Base-by-base conservation (phyloP, 352 stramenopile species). In the Phytopythium oedochilum region DNA sequence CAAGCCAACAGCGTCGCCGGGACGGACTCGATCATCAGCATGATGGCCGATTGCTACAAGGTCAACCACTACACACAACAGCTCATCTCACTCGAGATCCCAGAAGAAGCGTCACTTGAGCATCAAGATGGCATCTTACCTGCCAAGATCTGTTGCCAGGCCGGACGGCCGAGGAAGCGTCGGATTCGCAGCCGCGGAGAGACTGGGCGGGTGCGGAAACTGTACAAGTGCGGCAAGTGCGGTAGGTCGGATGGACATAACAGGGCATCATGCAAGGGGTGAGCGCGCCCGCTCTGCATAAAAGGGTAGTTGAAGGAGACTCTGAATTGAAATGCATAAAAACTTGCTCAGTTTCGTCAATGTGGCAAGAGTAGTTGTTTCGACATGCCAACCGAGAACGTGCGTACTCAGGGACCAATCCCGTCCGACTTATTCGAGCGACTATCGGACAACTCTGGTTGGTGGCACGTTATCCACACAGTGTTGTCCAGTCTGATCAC, bases 151-250 rank as follows among this genome's bases (percentile, higher is more conserved):
- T 5, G 52, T 25, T 40, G 44, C 42, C 54, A 62, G 31, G 54
- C 60, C n/a, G 54, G 60, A 2, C 38, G 50, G 23, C 54, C 60
- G 48, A 55, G 35, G 26, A 67, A 67, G 50, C 45, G 50, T 23
- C 32, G 60, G 2, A 67, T 67, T 31, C 43, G 60, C n/a, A 53
- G 34, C 2, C 50, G 45, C 10, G 60, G 60, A 36, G 55, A 67
- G 40, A 46, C 12, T 36, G 36, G 50, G 15, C 35, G 50, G 4
- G 29, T 40, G 14, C 31, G 46, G 3, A 53, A 53, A 35, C 29
- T 42, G 46, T 53, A 53, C 46, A 53, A 25, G 29, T 53, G 46
- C 46, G 29, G 46, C 34, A 53, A 53, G 29, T 53, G 29, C 46
- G 46, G 46, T 53, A 53, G 35, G 46, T 17, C 46, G 2, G 46